These are phyloP conservation scores for Colletotrichum limetticola DNA, from an alignment of 2,329 filamentous ascomycete genomes.

Conservation along the genomic window DNA sequence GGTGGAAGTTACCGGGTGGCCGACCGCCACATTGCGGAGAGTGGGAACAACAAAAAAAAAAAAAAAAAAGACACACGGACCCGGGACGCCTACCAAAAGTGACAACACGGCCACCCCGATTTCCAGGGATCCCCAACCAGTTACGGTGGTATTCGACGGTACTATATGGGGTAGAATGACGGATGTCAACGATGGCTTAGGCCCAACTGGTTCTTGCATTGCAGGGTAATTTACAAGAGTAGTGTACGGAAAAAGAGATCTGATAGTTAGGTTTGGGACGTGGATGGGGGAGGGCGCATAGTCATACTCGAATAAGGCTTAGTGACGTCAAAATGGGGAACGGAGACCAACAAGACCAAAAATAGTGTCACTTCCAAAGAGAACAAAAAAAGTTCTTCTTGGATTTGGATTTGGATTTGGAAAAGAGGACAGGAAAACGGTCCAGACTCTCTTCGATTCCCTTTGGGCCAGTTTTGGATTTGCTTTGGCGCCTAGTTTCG, in stretches of 20 bases:
- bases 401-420: neutral
- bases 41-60: neutral
- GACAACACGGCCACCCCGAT: slow-evolving; percentile 22
- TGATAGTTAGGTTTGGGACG: slow-evolving; percentile 1
- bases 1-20: slow-evolving; percentile 16
- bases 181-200: neutral
- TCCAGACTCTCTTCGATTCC: neutral
- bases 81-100: neutral
- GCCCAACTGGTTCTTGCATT: neutral
- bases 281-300: neutral
- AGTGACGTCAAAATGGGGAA: slow-evolving; percentile 21
- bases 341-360: slow-evolving; percentile 1
- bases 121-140: neutral
- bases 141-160: neutral
- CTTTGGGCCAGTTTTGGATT: neutral
- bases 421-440: neutral
- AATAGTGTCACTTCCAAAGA: slow-evolving; percentile 1
- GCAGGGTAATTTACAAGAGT: neutral
- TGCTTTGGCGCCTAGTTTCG: neutral
- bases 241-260: neutral
- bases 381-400: neutral
- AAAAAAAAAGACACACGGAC: neutral
- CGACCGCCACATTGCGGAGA: slow-evolving; percentile 28
- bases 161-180: neutral
- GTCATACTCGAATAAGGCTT: neutral